A percentile compares a stretch with the other conserved stretches of the same genome.
phyloP scores from a whole-genome alignment of 371 early-diverging fungal species.

The Phascolomyces articulosus region DNA sequence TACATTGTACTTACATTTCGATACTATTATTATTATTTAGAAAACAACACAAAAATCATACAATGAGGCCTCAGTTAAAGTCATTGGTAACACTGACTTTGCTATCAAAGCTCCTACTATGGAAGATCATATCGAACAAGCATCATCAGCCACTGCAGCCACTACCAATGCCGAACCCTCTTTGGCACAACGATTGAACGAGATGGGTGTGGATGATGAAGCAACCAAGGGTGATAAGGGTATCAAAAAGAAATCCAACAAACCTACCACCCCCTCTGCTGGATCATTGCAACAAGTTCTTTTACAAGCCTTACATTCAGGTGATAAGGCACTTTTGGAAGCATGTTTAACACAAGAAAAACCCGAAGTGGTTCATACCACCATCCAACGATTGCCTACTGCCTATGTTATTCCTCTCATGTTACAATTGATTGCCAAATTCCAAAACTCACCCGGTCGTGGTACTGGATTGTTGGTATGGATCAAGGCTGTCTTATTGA shows the following conservation, averaged over 20 bases:
- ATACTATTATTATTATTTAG: slow-evolving; percentile 8
- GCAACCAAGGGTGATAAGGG: slow-evolving; percentile 11
- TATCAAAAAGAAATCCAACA: slow-evolving; percentile 24
- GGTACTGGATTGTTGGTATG: slow-evolving; percentile 69
- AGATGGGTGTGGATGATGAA: slow-evolving; percentile 32
- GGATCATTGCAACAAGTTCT: slow-evolving; percentile 75
- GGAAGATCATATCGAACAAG: slow-evolving; percentile 5
- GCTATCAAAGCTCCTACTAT: slow-evolving; percentile 31
- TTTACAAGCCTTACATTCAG: slow-evolving; percentile 78
- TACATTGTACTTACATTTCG: no score
- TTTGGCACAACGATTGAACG: slow-evolving; percentile 12
- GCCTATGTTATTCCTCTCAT: slow-evolving; percentile 76
- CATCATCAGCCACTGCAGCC: background rate
- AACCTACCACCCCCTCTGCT: slow-evolving; percentile 40
- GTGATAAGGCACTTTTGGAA: slow-evolving; percentile 69
- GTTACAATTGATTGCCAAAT: slow-evolving; percentile 61
- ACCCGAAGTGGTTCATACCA: slow-evolving; percentile 67
- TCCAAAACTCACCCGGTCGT: slow-evolving; percentile 73
- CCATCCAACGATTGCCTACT: slow-evolving; percentile 72
- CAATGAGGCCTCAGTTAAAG: slow-evolving; percentile 48
- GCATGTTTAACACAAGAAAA: slow-evolving; percentile 65
- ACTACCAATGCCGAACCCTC: slow-evolving; percentile 1
- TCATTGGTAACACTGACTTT: slow-evolving; percentile 47
- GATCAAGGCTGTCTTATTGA: slow-evolving; percentile 71
- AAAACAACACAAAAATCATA: slow-evolving; percentile 53